Base-by-base conservation (phyloP, 176 grass and related monocot genomes). In the Oryza glumipatula region DNA sequence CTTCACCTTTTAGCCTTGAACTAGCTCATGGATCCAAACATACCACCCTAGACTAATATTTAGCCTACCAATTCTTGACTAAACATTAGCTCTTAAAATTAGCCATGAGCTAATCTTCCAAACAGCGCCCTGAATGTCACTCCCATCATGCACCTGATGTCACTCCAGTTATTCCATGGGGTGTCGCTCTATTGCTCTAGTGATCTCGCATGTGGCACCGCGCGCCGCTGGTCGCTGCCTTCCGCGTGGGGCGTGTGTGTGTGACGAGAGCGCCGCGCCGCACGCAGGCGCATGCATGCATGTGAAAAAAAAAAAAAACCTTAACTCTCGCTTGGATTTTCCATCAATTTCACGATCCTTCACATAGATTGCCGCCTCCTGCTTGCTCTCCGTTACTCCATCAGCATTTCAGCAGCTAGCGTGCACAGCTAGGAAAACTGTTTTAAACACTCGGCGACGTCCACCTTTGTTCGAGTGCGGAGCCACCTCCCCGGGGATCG, bases 141-240 rank as follows among this genome's bases (percentile, higher is more conserved):
- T 86, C 65, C 77, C 3, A 64, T 33, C 3, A 64, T 33, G 78
- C 71, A 87, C 43, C 85, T 28, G 77, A 74, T 67, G 52, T 7
- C 76, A 11, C 11, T 3, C 13, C 8, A 65, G 12, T 11, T n/a
- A 7, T 9, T 71, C 73, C 24, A 54, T 17, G 3, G 47, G 41
- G 41, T 9, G 63, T 46, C 24, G 5, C 24, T 16, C 3, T 51
- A 16, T 1, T 14, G 52, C 17, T 10, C 32, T 12, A n/a, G 47
- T 6, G 67, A 33, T 9, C 51, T 64, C 22, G 65, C 73, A 88
- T 78, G 80, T 72, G 80, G 65, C 65, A 49, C 16, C 70, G 73
- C 22, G 1, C 2, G 30, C 30, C 30, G 30, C 30, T 30, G 30
- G 2, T 2, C 73, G 48, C 14, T 51, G 48, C 48, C 48, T 16